Evolutionary conservation across 164 flowering plant genomes (phyloP).

Genomic region (Brasenia schreberi): DNA sequence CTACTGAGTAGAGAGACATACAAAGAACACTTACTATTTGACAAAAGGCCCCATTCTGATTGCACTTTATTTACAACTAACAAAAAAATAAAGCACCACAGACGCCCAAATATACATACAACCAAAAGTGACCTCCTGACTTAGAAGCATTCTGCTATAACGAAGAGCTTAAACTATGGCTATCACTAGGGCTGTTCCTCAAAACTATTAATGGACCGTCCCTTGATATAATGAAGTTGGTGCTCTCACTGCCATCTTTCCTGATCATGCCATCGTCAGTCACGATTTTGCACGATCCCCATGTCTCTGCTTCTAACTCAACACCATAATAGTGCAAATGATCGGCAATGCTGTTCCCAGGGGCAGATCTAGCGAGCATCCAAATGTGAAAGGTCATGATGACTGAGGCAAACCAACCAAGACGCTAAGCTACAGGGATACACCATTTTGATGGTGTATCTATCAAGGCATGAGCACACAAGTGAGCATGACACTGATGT

Average conservation of each 20-base stretch:
- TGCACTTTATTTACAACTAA: no score
- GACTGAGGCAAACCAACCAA: no score
- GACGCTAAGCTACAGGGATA: not conserved
- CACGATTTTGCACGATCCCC: slow-evolving; percentile 59
- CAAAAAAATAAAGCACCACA: no score
- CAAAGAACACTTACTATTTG: no score
- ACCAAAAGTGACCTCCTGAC: no score
- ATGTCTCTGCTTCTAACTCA: slow-evolving; percentile 32
- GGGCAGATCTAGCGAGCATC: slow-evolving; percentile 39
- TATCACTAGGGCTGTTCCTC: not conserved
- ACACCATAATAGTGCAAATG: slow-evolving; percentile 68
- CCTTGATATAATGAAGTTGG: slow-evolving; percentile 51
- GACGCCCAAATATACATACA: no score
- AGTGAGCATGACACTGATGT: no score
- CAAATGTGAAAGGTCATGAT: not conserved
- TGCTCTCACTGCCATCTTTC: slow-evolving; percentile 26
- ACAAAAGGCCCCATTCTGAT: no score
- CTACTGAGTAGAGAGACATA: no score
- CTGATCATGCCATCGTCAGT: slow-evolving; percentile 20
- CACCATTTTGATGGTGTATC: not conserved
- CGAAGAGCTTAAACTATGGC: not conserved
- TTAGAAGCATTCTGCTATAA: no score
- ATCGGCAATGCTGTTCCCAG: slow-evolving; percentile 73
- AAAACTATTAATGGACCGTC: slow-evolving; percentile 21
- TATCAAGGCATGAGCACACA: no score